A percentile compares a stretch with the other conserved stretches of the same genome.
phyloP scores from a whole-genome alignment of 2,329 filamentous ascomycete species.

The Rhynchosporium secalis region DNA sequence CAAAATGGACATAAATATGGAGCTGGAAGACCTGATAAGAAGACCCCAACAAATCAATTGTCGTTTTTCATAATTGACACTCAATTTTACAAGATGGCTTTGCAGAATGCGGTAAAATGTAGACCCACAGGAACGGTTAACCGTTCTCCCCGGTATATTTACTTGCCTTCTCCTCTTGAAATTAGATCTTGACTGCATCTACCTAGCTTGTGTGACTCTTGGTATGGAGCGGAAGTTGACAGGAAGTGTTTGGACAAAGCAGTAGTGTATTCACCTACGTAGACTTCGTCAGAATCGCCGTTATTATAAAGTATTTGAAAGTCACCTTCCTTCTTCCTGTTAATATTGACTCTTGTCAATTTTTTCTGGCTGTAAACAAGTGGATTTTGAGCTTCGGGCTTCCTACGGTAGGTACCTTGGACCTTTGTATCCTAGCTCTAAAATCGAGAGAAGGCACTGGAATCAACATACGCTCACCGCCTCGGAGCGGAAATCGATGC shows the following conservation, averaged over 20 bases:
- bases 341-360: too few species aligned
- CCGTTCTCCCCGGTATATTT: neutral
- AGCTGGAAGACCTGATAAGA: too few species aligned
- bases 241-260: too few species aligned
- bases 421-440: neutral
- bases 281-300: too few species aligned
- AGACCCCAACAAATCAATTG: neutral
- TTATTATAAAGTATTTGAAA: too few species aligned
- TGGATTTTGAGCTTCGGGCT: neutral
- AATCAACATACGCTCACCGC: conserved; percentile 5
- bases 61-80: neutral
- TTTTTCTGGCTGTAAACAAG: neutral
- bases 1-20: neutral
- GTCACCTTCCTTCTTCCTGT: too few species aligned
- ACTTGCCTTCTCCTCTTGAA: neutral
- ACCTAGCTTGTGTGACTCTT: too few species aligned
- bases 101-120: conserved; percentile 3
- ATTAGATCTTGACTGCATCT: neutral
- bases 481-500: neutral
- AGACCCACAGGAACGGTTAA: neutral
- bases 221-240: too few species aligned
- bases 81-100: neutral
- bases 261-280: too few species aligned
- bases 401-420: too few species aligned
- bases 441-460: conserved; percentile 2